Evolutionary conservation across 441 rosid genomes (phyloP), one percentile per base, ranked within the genome.

Genomic region (Sinapis alba): DNA sequence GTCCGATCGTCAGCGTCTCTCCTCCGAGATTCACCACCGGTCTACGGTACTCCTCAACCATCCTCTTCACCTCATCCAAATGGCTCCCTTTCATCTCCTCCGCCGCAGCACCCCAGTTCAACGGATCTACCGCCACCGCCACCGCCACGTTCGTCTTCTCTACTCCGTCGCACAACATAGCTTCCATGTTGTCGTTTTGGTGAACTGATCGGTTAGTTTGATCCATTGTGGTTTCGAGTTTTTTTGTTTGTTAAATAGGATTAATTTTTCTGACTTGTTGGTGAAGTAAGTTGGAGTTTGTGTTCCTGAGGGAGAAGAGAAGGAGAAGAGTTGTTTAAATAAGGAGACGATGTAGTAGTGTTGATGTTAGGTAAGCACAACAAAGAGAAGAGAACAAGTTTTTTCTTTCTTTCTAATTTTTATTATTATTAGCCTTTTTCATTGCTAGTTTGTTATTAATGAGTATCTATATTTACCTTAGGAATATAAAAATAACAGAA

Each of bases 11-110:
- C 70, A 89, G 58, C 16, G 80, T 83, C 77, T 87, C 86, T 0
- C 97, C 97, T 0, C 90, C 93, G 3, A 91, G 84, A 64, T 71
- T 81, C 27, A 89, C 93, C 62, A 83, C 71, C 2, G 89, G 82
- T 62, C 80, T 84, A 68, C 90, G 82, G 27, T 65, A 89, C 69
- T 91, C 93, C 0, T 69, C 85, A 57, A 91, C 89, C 97, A 89
- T 89, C 19, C 71, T 68, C 71, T 80, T 86, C 75, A 91, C 97
- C 68, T 91, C 91, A 15, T 88, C 92, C 24, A 91, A 83, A 74
- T 91, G 93, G 54, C 97, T 89, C 4, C 92, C 93, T 62, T 80
- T 87, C 83, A 91, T 69, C 12, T 88, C 71, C 65, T 89, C 90
- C 6, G 95, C 93, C 12, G 87, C 86, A 11, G 64, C 51, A 0